These are phyloP conservation scores for Aspergillus niger DNA, from an alignment of 2,329 filamentous ascomycete genomes.

Conservation along the genomic window DNA sequence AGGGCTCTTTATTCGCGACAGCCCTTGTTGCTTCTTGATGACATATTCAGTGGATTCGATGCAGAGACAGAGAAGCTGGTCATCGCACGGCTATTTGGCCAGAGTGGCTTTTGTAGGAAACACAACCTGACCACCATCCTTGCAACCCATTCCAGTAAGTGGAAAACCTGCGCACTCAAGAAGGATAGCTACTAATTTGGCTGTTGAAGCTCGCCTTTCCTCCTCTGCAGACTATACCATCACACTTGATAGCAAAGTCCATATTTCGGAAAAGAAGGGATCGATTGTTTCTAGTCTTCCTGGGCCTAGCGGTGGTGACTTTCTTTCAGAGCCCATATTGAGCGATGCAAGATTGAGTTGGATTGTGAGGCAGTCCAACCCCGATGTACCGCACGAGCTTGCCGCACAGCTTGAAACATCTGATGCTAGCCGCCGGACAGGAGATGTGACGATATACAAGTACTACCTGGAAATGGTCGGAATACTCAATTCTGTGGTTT, in stretches of 20 bases:
- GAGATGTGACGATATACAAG: constrained; percentile 10
- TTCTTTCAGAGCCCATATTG: background rate
- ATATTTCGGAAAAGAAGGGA: constrained; percentile 11
- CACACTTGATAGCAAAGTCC: constrained; percentile 39
- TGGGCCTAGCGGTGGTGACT: background rate
- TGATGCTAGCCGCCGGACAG: background rate
- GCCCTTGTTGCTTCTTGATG: constrained; percentile 38
- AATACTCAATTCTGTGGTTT: background rate
- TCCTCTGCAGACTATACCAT: constrained; percentile 51
- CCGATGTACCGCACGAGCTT: background rate
- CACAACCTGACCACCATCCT: constrained; percentile 1
- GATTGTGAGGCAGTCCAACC: background rate
- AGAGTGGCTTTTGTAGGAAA: background rate
- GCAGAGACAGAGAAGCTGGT: constrained; percentile 31
- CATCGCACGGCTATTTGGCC: background rate
- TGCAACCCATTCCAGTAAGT: constrained; percentile 1
- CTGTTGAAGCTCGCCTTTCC: background rate
- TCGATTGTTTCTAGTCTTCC: background rate
- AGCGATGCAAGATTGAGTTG: background rate
- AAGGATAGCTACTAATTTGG: background rate
- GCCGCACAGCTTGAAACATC: background rate
- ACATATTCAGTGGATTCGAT: constrained; percentile 42
- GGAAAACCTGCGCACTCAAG: background rate
- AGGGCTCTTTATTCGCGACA: constrained; percentile 36
- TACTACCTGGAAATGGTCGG: constrained; percentile 7